Evolutionary conservation across 1,284 basidiomycete genomes (phyloP), one percentile per base, ranked within the genome.

Genomic region (Psilocybe mexicana): DNA sequence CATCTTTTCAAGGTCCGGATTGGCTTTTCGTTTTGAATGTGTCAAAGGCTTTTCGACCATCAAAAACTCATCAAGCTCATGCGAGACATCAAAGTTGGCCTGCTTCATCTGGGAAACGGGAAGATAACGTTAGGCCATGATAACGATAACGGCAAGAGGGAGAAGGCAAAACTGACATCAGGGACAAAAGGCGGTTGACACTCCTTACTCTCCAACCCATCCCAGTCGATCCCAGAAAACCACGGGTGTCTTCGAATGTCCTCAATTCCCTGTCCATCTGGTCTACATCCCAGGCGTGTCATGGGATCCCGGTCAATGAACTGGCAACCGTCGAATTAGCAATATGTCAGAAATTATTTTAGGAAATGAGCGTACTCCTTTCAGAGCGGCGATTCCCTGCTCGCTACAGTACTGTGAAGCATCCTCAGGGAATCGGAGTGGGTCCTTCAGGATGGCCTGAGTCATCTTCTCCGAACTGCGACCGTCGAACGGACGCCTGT

Each of bases 31-130:
- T 73, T 95, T 97, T 54, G 91, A 84, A 63, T 96, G 94, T 62
- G 94, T 97, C 46, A 98, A 77, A 25, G 96, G 96, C 74, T 98
- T 98, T 76, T 98, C 96, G 60, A 96, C 96, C 78, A 98, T 85
- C 68, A 98, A 74, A 69, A 98, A 88, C 74, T 98, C 96, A 70
- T 99, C 96, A 6, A 98, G 82, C 76, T 98, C 96, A 71, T 98
- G 95, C 38, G 94, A 90, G 30, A 96, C 93, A 69, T 99, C 96
- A 73, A 99, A 99, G 74, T 98, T 98, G 33, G 95, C 93, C 72
- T 90, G 90, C 71, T 95, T 94, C 70, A 88, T 86, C 93, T 96
- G 69, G 25, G 59, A 49, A 54, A 38, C 18, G 59, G 44, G 28
- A 52, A 52, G 69, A 46, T 68, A 47, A 43, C 36, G 38, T 38